These are phyloP conservation scores for Leccinum boreale DNA, from an alignment of 768 basidiomycete genomes.

Conservation along the genomic window DNA sequence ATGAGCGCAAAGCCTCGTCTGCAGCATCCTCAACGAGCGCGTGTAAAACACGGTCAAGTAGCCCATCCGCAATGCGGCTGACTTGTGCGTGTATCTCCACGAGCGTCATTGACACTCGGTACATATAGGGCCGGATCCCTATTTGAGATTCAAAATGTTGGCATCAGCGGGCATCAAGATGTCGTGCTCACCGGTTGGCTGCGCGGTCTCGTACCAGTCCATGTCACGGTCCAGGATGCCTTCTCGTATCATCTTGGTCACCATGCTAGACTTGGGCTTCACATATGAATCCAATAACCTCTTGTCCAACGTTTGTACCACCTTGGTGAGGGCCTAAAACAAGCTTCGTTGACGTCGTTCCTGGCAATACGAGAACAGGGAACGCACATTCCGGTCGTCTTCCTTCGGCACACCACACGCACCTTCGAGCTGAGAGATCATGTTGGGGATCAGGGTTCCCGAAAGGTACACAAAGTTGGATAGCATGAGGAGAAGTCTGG, in stretches of 20 bases:
- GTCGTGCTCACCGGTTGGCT: constrained; percentile 71
- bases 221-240: constrained; percentile 80
- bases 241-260: constrained; percentile 63
- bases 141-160: constrained; percentile 13
- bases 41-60: constrained; percentile 80
- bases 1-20: constrained; percentile 77
- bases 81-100: constrained; percentile 93
- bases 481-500: constrained; percentile 80
- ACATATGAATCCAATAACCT: constrained; percentile 87
- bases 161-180: not conserved
- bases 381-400: constrained; percentile 65
- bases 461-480: constrained; percentile 84
- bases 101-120: constrained; percentile 79
- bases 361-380: not conserved
- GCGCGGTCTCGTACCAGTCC: constrained; percentile 94
- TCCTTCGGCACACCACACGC: constrained; percentile 69
- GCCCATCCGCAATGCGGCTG: constrained; percentile 69
- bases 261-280: constrained; percentile 71
- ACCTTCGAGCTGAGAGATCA: constrained; percentile 77
- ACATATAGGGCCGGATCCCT: constrained; percentile 97
- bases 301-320: constrained; percentile 81
- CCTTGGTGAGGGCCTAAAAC: constrained; percentile 64
- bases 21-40: constrained; percentile 81
- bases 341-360: not conserved
- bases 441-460: constrained; percentile 64